phyloP scores from a whole-genome alignment of 2,329 filamentous ascomycete genomes.

The Salinomyces thailandicus region DNA sequence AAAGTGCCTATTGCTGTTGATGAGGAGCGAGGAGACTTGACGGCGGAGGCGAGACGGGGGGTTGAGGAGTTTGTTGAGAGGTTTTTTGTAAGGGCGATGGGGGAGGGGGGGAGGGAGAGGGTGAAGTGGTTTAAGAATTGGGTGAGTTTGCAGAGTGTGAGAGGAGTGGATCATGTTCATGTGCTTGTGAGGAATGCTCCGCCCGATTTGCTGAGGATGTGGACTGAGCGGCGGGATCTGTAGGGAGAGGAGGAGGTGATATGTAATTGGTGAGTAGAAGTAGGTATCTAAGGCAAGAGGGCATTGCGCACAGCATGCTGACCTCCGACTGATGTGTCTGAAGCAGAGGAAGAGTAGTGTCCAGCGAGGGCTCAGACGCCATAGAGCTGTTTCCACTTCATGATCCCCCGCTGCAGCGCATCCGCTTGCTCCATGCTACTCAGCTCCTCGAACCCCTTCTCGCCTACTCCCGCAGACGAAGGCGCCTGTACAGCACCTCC shows the following conservation, averaged over 20 bases:
- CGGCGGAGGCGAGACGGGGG: conserved; percentile 36
- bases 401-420: conserved; percentile 62
- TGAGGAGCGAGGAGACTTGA: conserved; percentile 39
- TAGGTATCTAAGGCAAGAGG: too few species aligned
- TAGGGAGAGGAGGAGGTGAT: conserved; percentile 4
- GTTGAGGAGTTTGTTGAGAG: conserved; percentile 41
- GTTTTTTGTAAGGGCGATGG: conserved; percentile 39
- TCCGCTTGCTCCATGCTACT: conserved; percentile 88
- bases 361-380: too few species aligned
- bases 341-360: too few species aligned
- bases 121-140: conserved; percentile 59
- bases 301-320: too few species aligned
- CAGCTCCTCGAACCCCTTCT: conserved; percentile 64
- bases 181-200: conserved; percentile 42
- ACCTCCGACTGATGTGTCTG: too few species aligned
- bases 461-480: not conserved
- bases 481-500: conserved; percentile 14
- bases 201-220: conserved; percentile 19
- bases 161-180: conserved; percentile 48
- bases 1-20: conserved; percentile 41
- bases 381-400: conserved; percentile 8
- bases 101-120: conserved; percentile 26
- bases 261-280: too few species aligned
- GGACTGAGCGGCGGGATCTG: conserved; percentile 20
- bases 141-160: conserved; percentile 49